Percentiles rank a stretch among this genome's conserved stretches.
Evolutionary conservation across 202 grass and related monocot species (phyloP).

Genomic region (Hordeum pubiflorum): DNA sequence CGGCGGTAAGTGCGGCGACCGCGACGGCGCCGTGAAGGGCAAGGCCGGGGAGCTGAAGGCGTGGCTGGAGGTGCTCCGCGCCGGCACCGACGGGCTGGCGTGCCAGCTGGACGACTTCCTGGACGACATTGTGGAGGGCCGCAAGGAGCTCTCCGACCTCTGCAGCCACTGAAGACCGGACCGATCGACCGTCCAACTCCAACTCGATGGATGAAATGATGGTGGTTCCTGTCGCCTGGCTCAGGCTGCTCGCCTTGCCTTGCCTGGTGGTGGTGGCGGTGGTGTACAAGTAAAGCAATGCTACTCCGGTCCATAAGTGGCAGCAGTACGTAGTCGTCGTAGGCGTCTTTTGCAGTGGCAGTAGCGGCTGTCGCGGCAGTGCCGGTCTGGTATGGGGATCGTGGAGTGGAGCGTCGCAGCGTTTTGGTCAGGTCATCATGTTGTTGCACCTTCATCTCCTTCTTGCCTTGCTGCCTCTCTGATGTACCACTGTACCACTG

Average conservation of each 20-base stretch:
- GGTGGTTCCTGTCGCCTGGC: slow-evolving; percentile 12
- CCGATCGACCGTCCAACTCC: neutral
- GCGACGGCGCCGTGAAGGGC: slow-evolving; percentile 28
- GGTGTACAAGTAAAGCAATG: slow-evolving; percentile 14
- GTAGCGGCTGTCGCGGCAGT: neutral
- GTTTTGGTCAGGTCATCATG: slow-evolving; percentile 42
- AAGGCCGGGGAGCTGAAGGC: slow-evolving; percentile 63
- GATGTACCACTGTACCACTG: neutral
- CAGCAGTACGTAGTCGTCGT: slow-evolving; percentile 11
- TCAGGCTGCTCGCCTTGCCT: neutral
- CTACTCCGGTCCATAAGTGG: neutral
- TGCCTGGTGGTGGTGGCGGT: neutral
- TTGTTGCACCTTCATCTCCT: slow-evolving; percentile 11
- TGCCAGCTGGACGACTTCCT: slow-evolving; percentile 98
- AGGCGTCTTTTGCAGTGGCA: neutral
- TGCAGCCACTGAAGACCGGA: slow-evolving; percentile 58
- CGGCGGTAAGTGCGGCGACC: slow-evolving; percentile 23
- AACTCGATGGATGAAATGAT: neutral
- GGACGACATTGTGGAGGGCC: slow-evolving; percentile 97
- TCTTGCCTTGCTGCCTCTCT: no score
- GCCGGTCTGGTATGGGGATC: neutral
- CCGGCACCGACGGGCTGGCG: slow-evolving; percentile 73
- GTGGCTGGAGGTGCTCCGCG: slow-evolving; percentile 71
- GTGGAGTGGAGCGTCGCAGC: neutral
- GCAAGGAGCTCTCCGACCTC: slow-evolving; percentile 93